These are phyloP conservation scores for Sporodiniella umbellata DNA, from an alignment of 371 early-diverging fungal species.

Conservation along the genomic window DNA sequence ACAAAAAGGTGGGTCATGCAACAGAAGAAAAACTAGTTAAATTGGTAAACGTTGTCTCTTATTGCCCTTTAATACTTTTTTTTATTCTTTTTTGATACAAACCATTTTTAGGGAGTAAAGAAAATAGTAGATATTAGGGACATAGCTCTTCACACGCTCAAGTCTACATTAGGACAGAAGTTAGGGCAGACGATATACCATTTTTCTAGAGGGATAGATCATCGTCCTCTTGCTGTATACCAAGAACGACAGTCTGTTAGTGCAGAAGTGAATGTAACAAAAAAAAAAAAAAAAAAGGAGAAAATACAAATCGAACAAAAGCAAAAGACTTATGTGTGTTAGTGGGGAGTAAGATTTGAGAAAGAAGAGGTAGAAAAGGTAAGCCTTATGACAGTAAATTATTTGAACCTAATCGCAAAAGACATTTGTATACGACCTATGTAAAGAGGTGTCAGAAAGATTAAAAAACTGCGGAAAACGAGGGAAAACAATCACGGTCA, in stretches of 20 bases:
- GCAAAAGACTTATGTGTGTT: not conserved
- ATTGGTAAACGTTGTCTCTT: conserved; percentile 26
- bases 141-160: conserved; percentile 37
- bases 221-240: conserved; percentile 55
- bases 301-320: not conserved
- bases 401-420: too few relatives aligned
- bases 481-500: conserved; percentile 56
- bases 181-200: conserved; percentile 64
- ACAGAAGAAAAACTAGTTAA: conserved; percentile 39
- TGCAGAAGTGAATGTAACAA: conserved; percentile 59
- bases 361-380: conserved; percentile 59
- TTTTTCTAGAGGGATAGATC: conserved; percentile 75
- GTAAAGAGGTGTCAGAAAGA: conserved; percentile 51
- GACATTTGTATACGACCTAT: conserved; percentile 49
- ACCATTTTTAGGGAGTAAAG: conserved; percentile 31
- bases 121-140: conserved; percentile 56
- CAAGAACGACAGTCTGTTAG: conserved; percentile 76
- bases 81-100: not conserved
- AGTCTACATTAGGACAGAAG: conserved; percentile 67
- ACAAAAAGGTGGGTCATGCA: conserved; percentile 44
- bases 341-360: conserved; percentile 88
- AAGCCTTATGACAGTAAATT: too few relatives aligned
- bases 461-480: conserved; percentile 42
- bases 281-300: not conserved
- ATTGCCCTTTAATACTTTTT: too few relatives aligned